A percentile compares a stretch with the other conserved stretches of the same genome.
Evolutionary conservation across 768 basidiomycete species (phyloP).

Genomic region (Leccinum longicurvipes): DNA sequence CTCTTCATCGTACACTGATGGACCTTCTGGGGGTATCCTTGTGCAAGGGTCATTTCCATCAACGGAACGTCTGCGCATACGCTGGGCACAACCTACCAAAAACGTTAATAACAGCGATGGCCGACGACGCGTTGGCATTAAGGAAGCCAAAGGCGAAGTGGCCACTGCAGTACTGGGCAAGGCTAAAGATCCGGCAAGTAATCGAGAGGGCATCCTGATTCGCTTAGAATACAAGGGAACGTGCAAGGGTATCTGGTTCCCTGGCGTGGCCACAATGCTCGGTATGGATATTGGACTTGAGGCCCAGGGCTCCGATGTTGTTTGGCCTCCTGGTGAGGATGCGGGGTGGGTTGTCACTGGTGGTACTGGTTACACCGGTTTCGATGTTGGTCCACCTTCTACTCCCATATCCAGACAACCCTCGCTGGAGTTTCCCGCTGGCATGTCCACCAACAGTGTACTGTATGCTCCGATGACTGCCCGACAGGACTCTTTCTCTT

Average conservation of each 20-base stretch:
- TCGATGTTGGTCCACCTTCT: constrained; percentile 48
- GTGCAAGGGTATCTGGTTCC: constrained; percentile 77
- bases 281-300: constrained; percentile 75
- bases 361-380: constrained; percentile 68
- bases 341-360: constrained; percentile 61
- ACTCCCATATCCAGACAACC: constrained; percentile 43
- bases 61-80: constrained; percentile 68
- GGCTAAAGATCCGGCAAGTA: constrained; percentile 34
- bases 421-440: constrained; percentile 45
- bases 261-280: constrained; percentile 77
- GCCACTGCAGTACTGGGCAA: constrained; percentile 55
- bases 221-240: constrained; percentile 67
- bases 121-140: constrained; percentile 66
- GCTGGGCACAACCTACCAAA: constrained; percentile 71
- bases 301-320: constrained; percentile 62
- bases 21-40: constrained; percentile 56
- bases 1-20: too few relatives aligned
- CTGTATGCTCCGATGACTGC: constrained; percentile 24
- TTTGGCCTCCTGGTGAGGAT: constrained; percentile 56
- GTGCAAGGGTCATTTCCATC: constrained; percentile 80
- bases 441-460: constrained; percentile 16
- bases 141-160: constrained; percentile 67
- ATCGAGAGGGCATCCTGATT: constrained; percentile 56
- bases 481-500: constrained; percentile 41
- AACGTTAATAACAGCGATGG: constrained; percentile 46